Conservation (phyloP, 2,329 filamentous ascomycete genomes). For the Rhexocercosporidium sp. region DNA sequence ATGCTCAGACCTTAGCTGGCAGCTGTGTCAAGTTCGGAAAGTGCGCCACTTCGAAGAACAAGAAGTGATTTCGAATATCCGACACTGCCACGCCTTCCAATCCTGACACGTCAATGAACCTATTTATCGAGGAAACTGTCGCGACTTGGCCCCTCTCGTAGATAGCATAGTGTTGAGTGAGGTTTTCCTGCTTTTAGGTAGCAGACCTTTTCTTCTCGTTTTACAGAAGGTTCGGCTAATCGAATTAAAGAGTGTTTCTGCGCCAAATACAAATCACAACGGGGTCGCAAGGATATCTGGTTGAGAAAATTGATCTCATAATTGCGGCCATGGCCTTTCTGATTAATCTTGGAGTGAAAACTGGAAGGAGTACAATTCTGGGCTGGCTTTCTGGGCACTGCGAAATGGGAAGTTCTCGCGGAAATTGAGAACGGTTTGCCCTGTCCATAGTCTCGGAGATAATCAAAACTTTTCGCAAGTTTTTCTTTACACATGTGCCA, state of each 20-base stretch:
- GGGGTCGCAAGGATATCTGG: background rate
- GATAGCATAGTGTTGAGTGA: no score
- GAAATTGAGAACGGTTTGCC: background rate
- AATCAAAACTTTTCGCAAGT: background rate
- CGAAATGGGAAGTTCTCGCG: no score
- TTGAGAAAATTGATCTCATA: no score
- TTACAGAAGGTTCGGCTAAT: background rate
- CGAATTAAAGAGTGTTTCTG: background rate
- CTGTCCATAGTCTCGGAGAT: background rate
- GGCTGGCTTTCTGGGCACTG: no score
- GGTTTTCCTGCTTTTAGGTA: no score
- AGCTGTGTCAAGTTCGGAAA: constrained; percentile 2
- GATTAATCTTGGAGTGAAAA: background rate
- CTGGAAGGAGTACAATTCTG: no score
- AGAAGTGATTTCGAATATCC: background rate
- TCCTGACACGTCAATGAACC: no score
- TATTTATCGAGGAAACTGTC: no score
- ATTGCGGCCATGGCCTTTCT: background rate
- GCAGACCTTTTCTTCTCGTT: background rate
- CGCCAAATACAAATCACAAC: background rate
- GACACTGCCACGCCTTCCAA: no score
- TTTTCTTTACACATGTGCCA: background rate
- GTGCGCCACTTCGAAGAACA: background rate
- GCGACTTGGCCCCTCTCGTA: no score
- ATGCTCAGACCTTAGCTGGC: background rate